phyloP scores from a whole-genome alignment of 768 basidiomycete genomes.

The Tylopilus balloui region DNA sequence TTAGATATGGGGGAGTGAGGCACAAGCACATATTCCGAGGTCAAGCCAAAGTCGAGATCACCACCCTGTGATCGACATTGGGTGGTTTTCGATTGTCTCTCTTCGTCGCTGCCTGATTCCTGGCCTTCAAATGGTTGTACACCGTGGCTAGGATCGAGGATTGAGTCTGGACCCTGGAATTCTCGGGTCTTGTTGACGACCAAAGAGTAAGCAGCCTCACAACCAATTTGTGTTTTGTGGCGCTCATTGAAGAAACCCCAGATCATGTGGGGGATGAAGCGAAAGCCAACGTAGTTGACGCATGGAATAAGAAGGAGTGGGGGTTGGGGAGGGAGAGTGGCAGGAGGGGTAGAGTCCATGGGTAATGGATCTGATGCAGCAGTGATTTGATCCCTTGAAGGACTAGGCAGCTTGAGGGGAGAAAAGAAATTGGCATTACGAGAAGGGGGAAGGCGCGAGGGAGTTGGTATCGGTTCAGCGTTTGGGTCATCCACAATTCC shows the following conservation, averaged over 20 bases:
- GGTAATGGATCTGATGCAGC: slow-evolving; percentile 21
- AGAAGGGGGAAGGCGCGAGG: slow-evolving; percentile 35
- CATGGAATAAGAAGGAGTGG: slow-evolving; percentile 76
- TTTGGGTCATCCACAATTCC: slow-evolving; percentile 27
- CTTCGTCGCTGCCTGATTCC: slow-evolving; percentile 9
- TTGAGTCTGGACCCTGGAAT: slow-evolving; percentile 37
- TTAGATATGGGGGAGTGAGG: slow-evolving; percentile 55
- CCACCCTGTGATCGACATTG: slow-evolving; percentile 24
- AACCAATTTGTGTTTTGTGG: slow-evolving; percentile 71
- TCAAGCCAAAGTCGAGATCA: slow-evolving; percentile 75
- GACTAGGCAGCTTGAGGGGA: slow-evolving; percentile 27
- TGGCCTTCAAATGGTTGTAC: slow-evolving; percentile 12
- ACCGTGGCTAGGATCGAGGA: slow-evolving; percentile 16
- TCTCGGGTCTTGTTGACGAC: slow-evolving; percentile 61
- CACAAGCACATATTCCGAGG: slow-evolving; percentile 66
- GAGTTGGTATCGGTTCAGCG: slow-evolving; percentile 40
- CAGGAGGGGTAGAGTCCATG: slow-evolving; percentile 45
- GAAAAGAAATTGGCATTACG: slow-evolving; percentile 32
- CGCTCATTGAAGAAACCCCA: slow-evolving; percentile 92
- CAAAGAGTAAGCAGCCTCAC: slow-evolving; percentile 75
- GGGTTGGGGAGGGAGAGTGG: slow-evolving; percentile 64
- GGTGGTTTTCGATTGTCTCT: background rate
- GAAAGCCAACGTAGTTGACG: slow-evolving; percentile 73
- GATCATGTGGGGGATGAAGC: slow-evolving; percentile 84
- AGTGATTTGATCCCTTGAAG: slow-evolving; percentile 16